Evolutionary conservation across 73 alveolate genomes (phyloP).

Genomic region (Stentor roeselii): DNA sequence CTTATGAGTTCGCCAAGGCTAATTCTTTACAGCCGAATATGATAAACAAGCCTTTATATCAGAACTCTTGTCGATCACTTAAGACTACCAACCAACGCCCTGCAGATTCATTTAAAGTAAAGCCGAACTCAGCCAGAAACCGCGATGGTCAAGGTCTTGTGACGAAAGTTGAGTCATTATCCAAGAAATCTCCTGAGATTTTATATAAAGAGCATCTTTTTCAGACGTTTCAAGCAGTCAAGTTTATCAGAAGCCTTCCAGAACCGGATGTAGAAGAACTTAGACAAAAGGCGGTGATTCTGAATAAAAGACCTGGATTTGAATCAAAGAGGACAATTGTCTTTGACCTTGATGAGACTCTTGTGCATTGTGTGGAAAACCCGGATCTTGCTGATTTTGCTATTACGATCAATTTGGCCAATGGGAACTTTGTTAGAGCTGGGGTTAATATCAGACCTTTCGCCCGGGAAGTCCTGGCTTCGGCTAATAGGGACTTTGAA

Average conservation of each 20-base stretch:
- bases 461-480: conserved; percentile 60
- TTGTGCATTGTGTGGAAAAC: conserved; percentile 27
- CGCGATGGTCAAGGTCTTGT: too few relatives aligned
- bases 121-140: too few relatives aligned
- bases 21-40: too few relatives aligned
- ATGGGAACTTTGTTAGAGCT: not conserved
- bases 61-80: too few relatives aligned
- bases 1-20: too few relatives aligned
- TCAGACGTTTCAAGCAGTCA: conserved; percentile 3
- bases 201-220: not conserved
- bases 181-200: too few relatives aligned
- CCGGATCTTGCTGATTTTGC: not conserved
- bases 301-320: not conserved
- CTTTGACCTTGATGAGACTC: conserved; percentile 27
- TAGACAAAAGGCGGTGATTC: not conserved
- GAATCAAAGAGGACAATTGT: not conserved
- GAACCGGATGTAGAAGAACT: not conserved
- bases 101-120: too few relatives aligned
- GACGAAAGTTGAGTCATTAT: too few relatives aligned
- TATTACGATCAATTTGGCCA: not conserved
- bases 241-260: not conserved
- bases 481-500: conserved; percentile 53
- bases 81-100: too few relatives aligned
- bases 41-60: too few relatives aligned
- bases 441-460: conserved; percentile 62